phyloP scores from a whole-genome alignment of 1,284 basidiomycete genomes.

The Ustilago curta region DNA sequence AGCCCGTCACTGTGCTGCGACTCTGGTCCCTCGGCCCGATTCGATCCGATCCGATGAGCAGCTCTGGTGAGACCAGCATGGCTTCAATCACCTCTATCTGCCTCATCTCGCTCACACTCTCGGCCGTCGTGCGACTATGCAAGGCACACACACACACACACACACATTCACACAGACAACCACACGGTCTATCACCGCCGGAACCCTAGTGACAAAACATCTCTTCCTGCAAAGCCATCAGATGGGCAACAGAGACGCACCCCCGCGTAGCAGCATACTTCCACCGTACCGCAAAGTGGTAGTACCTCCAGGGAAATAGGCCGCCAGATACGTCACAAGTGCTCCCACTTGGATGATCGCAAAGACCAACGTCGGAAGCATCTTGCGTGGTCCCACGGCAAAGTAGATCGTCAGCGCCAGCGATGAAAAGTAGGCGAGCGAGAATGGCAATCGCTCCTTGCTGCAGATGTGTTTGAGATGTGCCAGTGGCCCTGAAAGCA shows the following conservation, averaged over 20 bases:
- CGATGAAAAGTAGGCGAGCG: conserved; percentile 71
- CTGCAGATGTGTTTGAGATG: conserved; percentile 65
- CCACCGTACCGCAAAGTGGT: conserved; percentile 66
- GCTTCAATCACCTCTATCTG: too few relatives aligned
- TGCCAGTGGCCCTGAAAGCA: conserved; percentile 65
- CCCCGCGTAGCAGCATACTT: conserved; percentile 61
- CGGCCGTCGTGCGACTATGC: neutral
- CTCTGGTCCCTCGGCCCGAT: too few relatives aligned
- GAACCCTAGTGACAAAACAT: neutral
- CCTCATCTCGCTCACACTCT: neutral
- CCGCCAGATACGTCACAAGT: conserved; percentile 62
- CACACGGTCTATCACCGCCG: neutral
- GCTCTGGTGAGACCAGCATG: too few relatives aligned
- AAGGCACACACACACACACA: neutral
- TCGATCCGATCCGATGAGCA: too few relatives aligned
- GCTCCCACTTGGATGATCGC: conserved; percentile 63
- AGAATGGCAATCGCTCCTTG: conserved; percentile 73
- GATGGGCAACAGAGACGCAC: conserved; percentile 62
- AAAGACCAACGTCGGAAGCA: conserved; percentile 59
- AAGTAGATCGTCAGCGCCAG: conserved; percentile 67
- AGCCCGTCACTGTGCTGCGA: too few relatives aligned
- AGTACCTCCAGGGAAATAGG: conserved; percentile 66
- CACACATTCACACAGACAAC: neutral
- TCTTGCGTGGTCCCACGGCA: conserved; percentile 63
- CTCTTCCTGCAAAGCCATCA: conserved; percentile 7